A percentile compares a stretch with the other conserved stretches of the same genome.
Evolutionary conservation across 495 filamentous ascomycete species (phyloP).

Genomic region (Aspergillus avenaceus): DNA sequence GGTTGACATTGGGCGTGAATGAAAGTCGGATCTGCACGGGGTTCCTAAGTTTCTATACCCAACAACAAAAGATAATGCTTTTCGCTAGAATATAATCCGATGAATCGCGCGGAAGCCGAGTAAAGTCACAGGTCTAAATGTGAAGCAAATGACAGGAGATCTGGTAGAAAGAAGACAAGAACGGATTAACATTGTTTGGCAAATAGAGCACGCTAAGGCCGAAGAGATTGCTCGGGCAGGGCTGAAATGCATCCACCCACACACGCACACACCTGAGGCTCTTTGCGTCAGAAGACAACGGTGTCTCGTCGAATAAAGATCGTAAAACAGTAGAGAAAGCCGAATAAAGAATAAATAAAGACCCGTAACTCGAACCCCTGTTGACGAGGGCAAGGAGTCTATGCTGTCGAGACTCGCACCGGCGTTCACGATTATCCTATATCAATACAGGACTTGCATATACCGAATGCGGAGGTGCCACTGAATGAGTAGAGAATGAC

Average conservation of each 20-base stretch:
- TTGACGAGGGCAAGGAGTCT: neutral
- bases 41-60: neutral
- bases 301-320: neutral
- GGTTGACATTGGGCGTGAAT: constrained; percentile 7
- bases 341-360: neutral
- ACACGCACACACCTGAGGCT: neutral
- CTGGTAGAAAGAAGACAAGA: neutral
- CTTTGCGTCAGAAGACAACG: neutral
- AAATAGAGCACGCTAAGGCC: neutral
- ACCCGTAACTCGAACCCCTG: neutral
- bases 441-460: neutral
- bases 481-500: constrained; percentile 1
- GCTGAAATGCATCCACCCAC: constrained; percentile 1
- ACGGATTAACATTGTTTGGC: neutral
- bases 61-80: constrained; percentile 1
- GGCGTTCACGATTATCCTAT: neutral
- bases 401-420: neutral
- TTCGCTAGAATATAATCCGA: neutral
- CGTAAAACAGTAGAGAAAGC: neutral
- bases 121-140: neutral
- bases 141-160: neutral
- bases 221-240: neutral
- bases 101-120: neutral
- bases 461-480: neutral
- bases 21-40: neutral